Base-by-base conservation (phyloP, 78 protist genomes). In the Dictyostelium capitatum region DNA sequence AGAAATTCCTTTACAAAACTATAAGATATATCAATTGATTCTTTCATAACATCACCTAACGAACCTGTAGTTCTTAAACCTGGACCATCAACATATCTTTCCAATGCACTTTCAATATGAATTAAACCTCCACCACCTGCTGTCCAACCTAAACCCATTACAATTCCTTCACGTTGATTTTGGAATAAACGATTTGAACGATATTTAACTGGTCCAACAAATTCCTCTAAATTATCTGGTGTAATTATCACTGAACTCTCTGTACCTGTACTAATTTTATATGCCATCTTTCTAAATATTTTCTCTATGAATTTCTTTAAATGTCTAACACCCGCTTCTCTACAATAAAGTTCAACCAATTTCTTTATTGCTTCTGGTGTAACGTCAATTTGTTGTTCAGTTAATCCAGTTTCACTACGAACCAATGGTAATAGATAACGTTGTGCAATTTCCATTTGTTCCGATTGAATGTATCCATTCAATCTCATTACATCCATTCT, bases 241-340 rank as follows among this genome's bases (percentile, higher is more conserved):
- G 64, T 53, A 11, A 94, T 74, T 3, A 0, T 62, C 37, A 69
- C 69, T 28, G 17, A 37, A 7, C 6, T 0, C 8, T 47, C 54
- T 5, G n/a, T n/a, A 17, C 67, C 89, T 3, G 75, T 77, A 0
- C 87, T 95, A 32, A 98, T 74, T 80, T 95, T 93, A 59, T 80
- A 89, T 7, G 99, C 99, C 0, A 90, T 78, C 90, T 98, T 98
- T 70, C 98, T 83, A 73, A 81, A 87, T 8, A 98, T 95, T 84
- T 85, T 79, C 77, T 98, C 98, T 0, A 98, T 85, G 43, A 91
- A 92, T 90, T 98, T 96, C 81, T 96, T 96, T 14, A 98, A 89
- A 17, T 94, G 83, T 28, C 99, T 82, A 6, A 98, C 99, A 54
- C 99, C 99, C 0, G 96, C 64, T 85, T 98, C 99, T 30, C 99